Evolutionary conservation across 129 eudicot species (phyloP).

Genomic region (Arctium lappa): DNA sequence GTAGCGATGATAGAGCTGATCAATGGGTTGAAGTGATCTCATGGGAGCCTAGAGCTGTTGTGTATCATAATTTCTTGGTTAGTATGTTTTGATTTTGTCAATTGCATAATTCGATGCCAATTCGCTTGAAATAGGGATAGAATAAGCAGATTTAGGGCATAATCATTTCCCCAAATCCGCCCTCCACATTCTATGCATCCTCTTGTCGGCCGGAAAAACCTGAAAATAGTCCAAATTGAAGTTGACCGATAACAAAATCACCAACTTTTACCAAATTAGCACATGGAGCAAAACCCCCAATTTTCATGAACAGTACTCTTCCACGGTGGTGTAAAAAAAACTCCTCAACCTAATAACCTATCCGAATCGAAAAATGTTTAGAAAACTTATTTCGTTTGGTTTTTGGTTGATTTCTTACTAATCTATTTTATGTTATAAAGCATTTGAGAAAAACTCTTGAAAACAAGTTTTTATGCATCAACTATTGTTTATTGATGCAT

Average conservation of each 20-base stretch:
- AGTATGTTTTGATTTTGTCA: slow-evolving; percentile 14
- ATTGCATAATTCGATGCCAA: not conserved
- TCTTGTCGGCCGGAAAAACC: not conserved
- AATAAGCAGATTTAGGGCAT: not conserved
- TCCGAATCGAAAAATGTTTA: too few relatives aligned
- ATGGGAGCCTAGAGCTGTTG: slow-evolving; percentile 90
- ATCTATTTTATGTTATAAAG: too few relatives aligned
- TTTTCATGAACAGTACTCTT: too few relatives aligned
- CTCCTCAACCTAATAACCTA: too few relatives aligned
- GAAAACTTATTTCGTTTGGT: too few relatives aligned
- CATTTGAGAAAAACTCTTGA: too few relatives aligned
- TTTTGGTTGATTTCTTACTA: too few relatives aligned
- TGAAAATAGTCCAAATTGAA: not conserved
- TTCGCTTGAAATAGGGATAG: not conserved
- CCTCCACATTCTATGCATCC: not conserved
- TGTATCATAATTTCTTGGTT: slow-evolving; percentile 82
- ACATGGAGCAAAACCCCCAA: too few relatives aligned
- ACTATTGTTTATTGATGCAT: too few relatives aligned
- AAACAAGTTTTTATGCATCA: too few relatives aligned
- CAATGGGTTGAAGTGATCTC: slow-evolving; percentile 90
- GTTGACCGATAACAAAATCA: not conserved
- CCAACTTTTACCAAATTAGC: too few relatives aligned
- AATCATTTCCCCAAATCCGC: not conserved
- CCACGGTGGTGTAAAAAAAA: too few relatives aligned
- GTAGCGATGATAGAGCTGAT: slow-evolving; percentile 46